Percentiles rank a stretch among this genome's conserved stretches.
These are phyloP conservation scores for Phlyctochytrium arcticum DNA, from an alignment of 192 early-diverging fungal genomes.

Conservation along the genomic window DNA sequence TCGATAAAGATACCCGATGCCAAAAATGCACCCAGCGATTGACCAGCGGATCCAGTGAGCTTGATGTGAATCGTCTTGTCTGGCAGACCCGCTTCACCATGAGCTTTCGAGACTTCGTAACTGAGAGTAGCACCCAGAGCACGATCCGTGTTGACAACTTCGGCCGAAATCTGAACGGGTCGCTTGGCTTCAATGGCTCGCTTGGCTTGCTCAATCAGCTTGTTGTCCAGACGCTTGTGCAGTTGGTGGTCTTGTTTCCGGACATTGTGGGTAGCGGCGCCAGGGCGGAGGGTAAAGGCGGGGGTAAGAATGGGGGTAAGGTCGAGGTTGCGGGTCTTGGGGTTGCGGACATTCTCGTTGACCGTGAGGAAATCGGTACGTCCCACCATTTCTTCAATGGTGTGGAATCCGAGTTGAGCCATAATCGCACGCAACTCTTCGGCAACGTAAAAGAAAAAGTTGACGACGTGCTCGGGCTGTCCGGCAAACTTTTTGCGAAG, in stretches of 20 bases:
- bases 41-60: constrained; percentile 89
- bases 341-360: constrained; percentile 66
- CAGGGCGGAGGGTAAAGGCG: constrained; percentile 79
- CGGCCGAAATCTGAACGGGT: constrained; percentile 54
- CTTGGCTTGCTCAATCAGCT: constrained; percentile 78
- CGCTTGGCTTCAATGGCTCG: constrained; percentile 58
- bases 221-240: constrained; percentile 81
- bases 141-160: constrained; percentile 92
- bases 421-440: constrained; percentile 91
- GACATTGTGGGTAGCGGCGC: constrained; percentile 79
- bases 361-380: constrained; percentile 80
- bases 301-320: constrained; percentile 83
- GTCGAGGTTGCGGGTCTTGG: constrained; percentile 86
- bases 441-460: constrained; percentile 97
- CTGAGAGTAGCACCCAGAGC: constrained; percentile 89
- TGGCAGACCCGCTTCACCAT: constrained; percentile 80
- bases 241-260: constrained; percentile 86
- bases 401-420: constrained; percentile 90
- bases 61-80: constrained; percentile 82
- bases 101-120: constrained; percentile 76
- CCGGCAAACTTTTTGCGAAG: constrained; percentile 94
- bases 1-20: constrained; percentile 84
- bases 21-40: constrained; percentile 93
- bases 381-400: constrained; percentile 95
- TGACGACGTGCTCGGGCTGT: constrained; percentile 92